These are phyloP conservation scores for Metschnikowia anglica DNA, from an alignment of 805 yeast genomes.

Conservation along the genomic window DNA sequence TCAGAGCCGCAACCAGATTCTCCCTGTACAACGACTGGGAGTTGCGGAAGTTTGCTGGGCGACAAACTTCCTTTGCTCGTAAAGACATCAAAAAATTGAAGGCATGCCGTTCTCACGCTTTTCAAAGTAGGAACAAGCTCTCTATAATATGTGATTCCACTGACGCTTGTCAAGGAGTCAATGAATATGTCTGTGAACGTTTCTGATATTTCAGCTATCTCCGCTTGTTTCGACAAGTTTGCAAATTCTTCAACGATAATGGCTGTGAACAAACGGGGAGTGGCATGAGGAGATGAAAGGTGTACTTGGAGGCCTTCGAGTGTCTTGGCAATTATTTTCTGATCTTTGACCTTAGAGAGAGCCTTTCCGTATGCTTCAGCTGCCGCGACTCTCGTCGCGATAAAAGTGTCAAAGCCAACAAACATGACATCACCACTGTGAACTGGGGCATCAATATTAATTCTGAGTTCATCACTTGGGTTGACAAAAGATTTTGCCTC, in stretches of 20 bases:
- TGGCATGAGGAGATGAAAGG: conserved; percentile 64
- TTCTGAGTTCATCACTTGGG: conserved; percentile 54
- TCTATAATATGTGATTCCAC: conserved; percentile 57
- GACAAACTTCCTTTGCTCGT: conserved; percentile 74
- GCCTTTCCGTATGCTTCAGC: conserved; percentile 73
- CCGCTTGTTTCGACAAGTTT: conserved; percentile 24
- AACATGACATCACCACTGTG: conserved; percentile 86
- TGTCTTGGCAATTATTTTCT: conserved; percentile 38
- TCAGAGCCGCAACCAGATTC: conserved; percentile 92
- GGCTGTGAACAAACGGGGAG: conserved; percentile 73
- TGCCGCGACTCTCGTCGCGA: conserved; percentile 73
- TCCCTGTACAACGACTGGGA: conserved; percentile 91
- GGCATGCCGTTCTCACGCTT: conserved; percentile 83
- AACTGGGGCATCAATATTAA: conserved; percentile 92
- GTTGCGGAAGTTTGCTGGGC: conserved; percentile 67
- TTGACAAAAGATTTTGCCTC: conserved; percentile 41
- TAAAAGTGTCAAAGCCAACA: conserved; percentile 71
- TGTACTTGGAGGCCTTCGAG: conserved; percentile 40
- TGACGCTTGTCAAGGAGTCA: conserved; percentile 42
- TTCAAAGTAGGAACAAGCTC: conserved; percentile 86
- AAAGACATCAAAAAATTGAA: conserved; percentile 76
- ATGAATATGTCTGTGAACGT: conserved; percentile 30
- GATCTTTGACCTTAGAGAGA: conserved; percentile 48
- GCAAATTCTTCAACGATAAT: conserved; percentile 72
- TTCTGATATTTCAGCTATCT: conserved; percentile 19